These are phyloP conservation scores for Annona cherimola DNA, from an alignment of 164 flowering plant species.

Conservation along the genomic window DNA sequence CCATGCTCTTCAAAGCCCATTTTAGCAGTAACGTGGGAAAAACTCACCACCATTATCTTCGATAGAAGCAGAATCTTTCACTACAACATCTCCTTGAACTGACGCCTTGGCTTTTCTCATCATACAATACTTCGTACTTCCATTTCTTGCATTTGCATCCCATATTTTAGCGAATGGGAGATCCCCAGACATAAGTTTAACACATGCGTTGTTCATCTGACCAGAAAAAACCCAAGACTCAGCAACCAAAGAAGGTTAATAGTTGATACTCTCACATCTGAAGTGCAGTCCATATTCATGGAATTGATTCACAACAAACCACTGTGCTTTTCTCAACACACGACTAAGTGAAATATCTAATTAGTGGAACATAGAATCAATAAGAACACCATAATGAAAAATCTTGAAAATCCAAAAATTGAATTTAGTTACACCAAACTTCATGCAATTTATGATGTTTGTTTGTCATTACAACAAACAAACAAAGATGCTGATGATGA, in stretches of 20 bases:
- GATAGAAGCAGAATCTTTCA: not conserved
- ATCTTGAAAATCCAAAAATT: too few relatives aligned
- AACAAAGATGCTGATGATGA: too few relatives aligned
- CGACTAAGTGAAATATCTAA: not conserved
- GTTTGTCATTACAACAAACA: too few relatives aligned
- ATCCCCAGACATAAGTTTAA: not conserved
- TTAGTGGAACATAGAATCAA: too few relatives aligned
- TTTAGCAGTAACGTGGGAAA: not conserved
- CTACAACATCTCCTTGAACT: slow-evolving; percentile 1
- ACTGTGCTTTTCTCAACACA: not conserved
- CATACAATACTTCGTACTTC: not conserved
- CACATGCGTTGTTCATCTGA: not conserved
- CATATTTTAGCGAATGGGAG: not conserved
- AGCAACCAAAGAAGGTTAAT: not conserved
- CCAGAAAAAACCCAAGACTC: not conserved
- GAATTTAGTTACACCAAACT: too few relatives aligned
- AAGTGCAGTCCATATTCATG: not conserved
- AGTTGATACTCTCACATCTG: not conserved
- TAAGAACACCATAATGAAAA: too few relatives aligned
- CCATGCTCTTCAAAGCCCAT: not conserved
- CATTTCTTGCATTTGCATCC: not conserved
- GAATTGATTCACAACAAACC: not conserved
- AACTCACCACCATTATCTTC: slow-evolving; percentile 1
- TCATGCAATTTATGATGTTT: too few relatives aligned
- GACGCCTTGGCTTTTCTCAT: not conserved